Evolutionary conservation across 2,329 filamentous ascomycete genomes (phyloP), one percentile per base, ranked within the genome.

Genomic region (Talaromyces sp.): DNA sequence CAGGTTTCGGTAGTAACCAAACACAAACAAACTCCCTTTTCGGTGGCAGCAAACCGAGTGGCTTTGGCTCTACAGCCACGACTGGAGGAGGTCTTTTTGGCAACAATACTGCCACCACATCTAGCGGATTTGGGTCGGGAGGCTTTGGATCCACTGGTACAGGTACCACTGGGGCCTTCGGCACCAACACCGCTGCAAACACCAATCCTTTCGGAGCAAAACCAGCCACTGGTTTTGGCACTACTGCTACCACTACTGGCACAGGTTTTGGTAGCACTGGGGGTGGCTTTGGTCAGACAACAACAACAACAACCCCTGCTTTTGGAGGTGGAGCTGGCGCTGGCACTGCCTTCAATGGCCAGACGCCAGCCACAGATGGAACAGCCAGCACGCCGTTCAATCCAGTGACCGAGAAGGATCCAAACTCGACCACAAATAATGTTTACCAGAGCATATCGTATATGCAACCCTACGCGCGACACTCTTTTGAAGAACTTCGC

Each of bases 401-500:
- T 60, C 70, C 79, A 4, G 78, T 75, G 52, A 77, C 74, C 6
- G 81, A 83, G 67, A 83, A 82, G 69, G 81, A 83, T 67, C 59
- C 52, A 33, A 68, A 66, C 62, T 72, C 73, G n/a, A 74, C 61
- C 45, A 68, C 70, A 10, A 82, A 74, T 60, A 82, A 79, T 66
- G 74, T 79, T 65, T 83, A 80, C 64, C 81, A 83, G 70, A 83
- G 80, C 68, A 79, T 83, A 68, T 77, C 72, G 27, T 81, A 82
- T 63, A 81, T 81, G 79, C 75, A 74, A 54, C 79, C 81, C 6
- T 83, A 83, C 81, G 89, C 88, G 76, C 96, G 95, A 75, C 98
- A 90, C 82, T 97, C 94, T 10, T 87, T 91, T n/a, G 95, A 90
- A 73, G 82, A 95, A 76, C 79, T 95, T 62, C 85, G 91, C 73